phyloP scores from a whole-genome alignment of 2,329 filamentous ascomycete genomes.

The Trichophyton equinum region DNA sequence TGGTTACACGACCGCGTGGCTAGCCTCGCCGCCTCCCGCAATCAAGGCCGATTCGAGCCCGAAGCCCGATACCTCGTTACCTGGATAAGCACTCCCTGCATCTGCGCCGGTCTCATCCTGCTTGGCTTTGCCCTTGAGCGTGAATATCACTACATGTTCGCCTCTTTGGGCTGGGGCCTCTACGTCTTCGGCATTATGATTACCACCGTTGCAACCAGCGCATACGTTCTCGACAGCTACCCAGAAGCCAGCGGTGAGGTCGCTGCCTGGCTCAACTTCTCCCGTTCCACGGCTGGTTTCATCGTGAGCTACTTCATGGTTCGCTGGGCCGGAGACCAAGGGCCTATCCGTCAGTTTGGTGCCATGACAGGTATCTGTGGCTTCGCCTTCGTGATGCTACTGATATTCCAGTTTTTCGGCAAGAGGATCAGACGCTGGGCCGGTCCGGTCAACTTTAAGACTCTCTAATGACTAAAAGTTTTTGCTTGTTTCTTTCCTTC shows the following conservation, averaged over 20 bases:
- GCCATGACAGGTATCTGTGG: slow-evolving; percentile 36
- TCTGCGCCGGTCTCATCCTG: slow-evolving; percentile 39
- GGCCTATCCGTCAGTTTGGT: slow-evolving; percentile 36
- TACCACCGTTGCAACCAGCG: slow-evolving; percentile 40
- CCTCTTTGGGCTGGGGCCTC: slow-evolving; percentile 40
- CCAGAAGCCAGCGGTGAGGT: slow-evolving; percentile 45
- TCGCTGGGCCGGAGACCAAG: slow-evolving; percentile 36
- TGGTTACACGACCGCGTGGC: slow-evolving; percentile 44
- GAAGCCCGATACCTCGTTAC: slow-evolving; percentile 42
- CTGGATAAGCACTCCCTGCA: slow-evolving; percentile 38
- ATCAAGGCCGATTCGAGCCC: slow-evolving; percentile 44
- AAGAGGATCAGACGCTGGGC: slow-evolving; percentile 28
- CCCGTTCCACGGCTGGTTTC: slow-evolving; percentile 40
- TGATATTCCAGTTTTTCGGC: slow-evolving; percentile 27
- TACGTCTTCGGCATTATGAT: slow-evolving; percentile 47
- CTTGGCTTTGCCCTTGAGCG: slow-evolving; percentile 42
- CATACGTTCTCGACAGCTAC: slow-evolving; percentile 44
- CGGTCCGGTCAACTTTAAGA: slow-evolving; percentile 26
- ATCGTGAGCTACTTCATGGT: slow-evolving; percentile 43
- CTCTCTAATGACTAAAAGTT: slow-evolving; percentile 9
- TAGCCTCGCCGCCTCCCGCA: slow-evolving; percentile 32
- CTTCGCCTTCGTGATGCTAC: slow-evolving; percentile 25
- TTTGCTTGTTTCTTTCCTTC: background rate
- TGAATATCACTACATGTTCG: slow-evolving; percentile 42
- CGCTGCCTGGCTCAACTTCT: slow-evolving; percentile 41